Evolutionary conservation across 306 rosid genomes (phyloP).

Genomic region (Dalbergia oliveri): DNA sequence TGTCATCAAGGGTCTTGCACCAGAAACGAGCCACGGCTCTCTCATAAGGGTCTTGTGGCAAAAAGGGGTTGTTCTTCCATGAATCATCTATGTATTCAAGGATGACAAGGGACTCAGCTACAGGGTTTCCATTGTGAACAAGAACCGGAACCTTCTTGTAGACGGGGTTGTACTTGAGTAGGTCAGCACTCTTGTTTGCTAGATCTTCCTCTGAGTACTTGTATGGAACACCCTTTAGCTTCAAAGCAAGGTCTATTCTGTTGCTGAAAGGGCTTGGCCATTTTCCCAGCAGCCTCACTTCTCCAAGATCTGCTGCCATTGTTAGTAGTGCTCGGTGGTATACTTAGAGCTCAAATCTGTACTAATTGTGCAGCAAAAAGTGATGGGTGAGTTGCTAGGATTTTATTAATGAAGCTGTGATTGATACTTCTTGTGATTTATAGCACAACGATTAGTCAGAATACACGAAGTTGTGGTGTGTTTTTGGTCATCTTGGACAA

Average conservation of each 20-base stretch:
- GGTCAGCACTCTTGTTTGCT: slow-evolving; percentile 44
- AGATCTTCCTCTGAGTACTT: slow-evolving; percentile 46
- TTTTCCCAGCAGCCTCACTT: slow-evolving; percentile 48
- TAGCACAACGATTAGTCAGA: neutral
- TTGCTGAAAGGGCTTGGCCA: slow-evolving; percentile 55
- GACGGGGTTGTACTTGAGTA: slow-evolving; percentile 54
- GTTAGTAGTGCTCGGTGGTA: no score
- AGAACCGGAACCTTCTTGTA: slow-evolving; percentile 57
- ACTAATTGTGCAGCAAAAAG: neutral
- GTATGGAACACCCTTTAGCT: slow-evolving; percentile 52
- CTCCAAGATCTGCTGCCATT: slow-evolving; percentile 35
- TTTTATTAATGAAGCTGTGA: neutral
- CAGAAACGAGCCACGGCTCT: slow-evolving; percentile 56
- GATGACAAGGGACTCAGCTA: slow-evolving; percentile 52
- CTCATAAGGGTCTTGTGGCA: slow-evolving; percentile 52
- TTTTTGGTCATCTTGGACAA: slow-evolving; percentile 43
- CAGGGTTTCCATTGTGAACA: slow-evolving; percentile 52
- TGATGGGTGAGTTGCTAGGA: neutral
- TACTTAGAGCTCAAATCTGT: neutral
- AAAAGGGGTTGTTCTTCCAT: slow-evolving; percentile 44
- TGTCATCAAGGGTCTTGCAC: slow-evolving; percentile 51
- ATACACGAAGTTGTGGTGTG: neutral
- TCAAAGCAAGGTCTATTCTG: slow-evolving; percentile 49
- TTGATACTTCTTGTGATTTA: neutral
- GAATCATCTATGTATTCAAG: slow-evolving; percentile 58